Evolutionary conservation across 768 basidiomycete species (phyloP).

Genomic region (Lactarius evosmus): DNA sequence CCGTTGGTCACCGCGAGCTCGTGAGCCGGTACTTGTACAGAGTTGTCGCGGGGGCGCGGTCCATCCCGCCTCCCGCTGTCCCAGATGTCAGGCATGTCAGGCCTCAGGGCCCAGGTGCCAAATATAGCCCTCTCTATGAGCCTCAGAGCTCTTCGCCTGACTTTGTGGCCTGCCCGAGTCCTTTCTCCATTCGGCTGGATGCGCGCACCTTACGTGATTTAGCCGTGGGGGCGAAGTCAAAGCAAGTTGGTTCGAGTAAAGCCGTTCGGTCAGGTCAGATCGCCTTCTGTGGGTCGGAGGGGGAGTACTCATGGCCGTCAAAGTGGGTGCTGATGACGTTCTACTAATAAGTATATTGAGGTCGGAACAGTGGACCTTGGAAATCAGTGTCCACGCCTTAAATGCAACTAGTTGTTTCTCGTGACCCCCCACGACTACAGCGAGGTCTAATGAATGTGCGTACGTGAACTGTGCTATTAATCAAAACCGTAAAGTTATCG

Average conservation of each 20-base stretch:
- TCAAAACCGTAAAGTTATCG: neutral
- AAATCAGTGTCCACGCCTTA: too few species aligned
- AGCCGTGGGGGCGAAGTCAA: too few species aligned
- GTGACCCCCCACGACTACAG: too few species aligned
- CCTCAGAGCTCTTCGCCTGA: neutral
- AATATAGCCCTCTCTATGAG: neutral
- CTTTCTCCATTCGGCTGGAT: neutral
- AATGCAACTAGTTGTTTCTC: too few species aligned
- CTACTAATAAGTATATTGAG: too few species aligned
- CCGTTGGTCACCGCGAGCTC: neutral
- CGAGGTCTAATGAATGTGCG: neutral
- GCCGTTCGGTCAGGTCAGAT: too few species aligned
- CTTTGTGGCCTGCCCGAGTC: neutral
- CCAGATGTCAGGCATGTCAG: neutral
- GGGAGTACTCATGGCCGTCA: too few species aligned
- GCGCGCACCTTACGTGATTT: neutral
- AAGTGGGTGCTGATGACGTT: too few species aligned
- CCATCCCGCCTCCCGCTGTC: neutral
- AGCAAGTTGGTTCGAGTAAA: too few species aligned
- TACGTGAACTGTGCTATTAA: neutral
- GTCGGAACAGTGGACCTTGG: too few species aligned
- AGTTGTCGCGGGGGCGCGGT: neutral
- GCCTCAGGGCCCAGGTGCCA: too few species aligned
- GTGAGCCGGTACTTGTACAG: neutral
- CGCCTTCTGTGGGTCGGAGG: too few species aligned